Evolutionary conservation across 306 rosid genomes (phyloP), one percentile per base, ranked within the genome.

Genomic region (Crataegus laevigata): DNA sequence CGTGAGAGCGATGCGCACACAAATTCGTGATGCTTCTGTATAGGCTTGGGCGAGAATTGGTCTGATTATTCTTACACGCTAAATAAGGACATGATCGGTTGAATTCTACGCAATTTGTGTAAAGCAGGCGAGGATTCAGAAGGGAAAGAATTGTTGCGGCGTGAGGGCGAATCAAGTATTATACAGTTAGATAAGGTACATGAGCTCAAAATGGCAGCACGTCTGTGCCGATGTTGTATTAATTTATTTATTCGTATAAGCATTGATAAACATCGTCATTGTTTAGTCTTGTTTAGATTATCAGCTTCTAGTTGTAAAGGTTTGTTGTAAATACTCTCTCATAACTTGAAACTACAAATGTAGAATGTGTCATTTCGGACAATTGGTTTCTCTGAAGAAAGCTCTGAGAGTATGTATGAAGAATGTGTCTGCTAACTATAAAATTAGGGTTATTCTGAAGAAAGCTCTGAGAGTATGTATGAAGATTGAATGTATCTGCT

Each of bases 171-270:
- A 75, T 43, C 69, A 3, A 32, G 50, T 67, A 17, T 17, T 19
- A 32, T 54, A 59, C 36, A 3, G 36, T 51, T 32, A 4, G 61
- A 58, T 47, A 34, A 78, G 61, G 34, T 70, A 38, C 74, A 14
- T 65, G 21, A 38, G n/a, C 30, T 55, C 36, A 6, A 69, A 50
- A 59, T 54, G 69, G 45, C 68, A 29, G 67, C 50, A 1, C 24
- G 3, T 4, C 32, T 15, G 12, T 59, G 73, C 54, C 78, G 28
- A 45, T 87, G 24, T 71, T 85, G 85, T 85, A 74, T 73, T 45
- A 64, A 51, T 85, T 85, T 78, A 81, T 81, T 85, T 79, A 81
- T 81, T 71, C 60, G 14, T 84, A 81, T 80, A 72, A 82, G 83
- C 78, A 87, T 84, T 79, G 74, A 74, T 22, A 82, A 74, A 32